Conservation (phyloP, 169 alveolate genomes). For the Amoebophrya sp. region DNA sequence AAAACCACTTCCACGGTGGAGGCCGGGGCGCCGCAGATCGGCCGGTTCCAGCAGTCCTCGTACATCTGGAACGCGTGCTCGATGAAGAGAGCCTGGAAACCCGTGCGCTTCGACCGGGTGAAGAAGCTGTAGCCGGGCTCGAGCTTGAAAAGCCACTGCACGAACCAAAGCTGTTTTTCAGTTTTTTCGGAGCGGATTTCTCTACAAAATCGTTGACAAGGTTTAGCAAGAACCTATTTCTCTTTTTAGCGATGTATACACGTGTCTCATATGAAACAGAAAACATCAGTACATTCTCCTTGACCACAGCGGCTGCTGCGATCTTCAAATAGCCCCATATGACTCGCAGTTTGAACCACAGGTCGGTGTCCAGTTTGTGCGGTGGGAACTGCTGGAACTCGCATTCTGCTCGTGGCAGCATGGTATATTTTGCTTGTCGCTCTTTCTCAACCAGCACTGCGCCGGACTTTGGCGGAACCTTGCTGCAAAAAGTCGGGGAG, state of each 20-base stretch:
- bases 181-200: too few species aligned
- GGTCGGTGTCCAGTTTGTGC: not conserved
- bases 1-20: conserved; percentile 13
- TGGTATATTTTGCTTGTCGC: not conserved
- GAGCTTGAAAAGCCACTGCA: not conserved
- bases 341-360: not conserved
- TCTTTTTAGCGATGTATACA: too few species aligned
- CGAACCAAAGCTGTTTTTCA: not conserved
- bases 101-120: not conserved
- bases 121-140: not conserved
- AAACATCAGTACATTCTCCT: not conserved
- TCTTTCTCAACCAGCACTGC: not conserved
- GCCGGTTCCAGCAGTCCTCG: conserved; percentile 38
- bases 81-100: not conserved
- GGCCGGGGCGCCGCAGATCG: conserved; percentile 32
- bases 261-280: too few species aligned
- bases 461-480: not conserved
- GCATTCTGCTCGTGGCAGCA: not conserved
- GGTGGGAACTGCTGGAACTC: not conserved
- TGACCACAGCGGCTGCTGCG: not conserved
- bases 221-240: too few species aligned
- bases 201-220: too few species aligned
- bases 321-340: not conserved
- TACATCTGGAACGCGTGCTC: conserved; percentile 26
- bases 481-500: not conserved